phyloP scores from a whole-genome alignment of 202 grass and related monocot species.

The Musa balbisiana region DNA sequence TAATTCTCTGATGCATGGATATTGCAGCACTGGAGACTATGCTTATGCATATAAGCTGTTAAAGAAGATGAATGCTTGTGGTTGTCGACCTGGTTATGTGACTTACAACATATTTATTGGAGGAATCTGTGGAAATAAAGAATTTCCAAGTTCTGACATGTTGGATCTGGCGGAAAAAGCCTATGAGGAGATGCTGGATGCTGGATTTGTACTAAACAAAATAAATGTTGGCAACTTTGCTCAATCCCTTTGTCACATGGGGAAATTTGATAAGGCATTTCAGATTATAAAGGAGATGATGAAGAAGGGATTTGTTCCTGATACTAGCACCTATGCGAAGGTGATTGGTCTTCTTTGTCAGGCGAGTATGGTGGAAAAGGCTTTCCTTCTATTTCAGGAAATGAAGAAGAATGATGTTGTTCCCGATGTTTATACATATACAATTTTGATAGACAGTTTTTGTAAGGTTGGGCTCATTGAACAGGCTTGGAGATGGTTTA shows the following conservation, averaged over 20 bases:
- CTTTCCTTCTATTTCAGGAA: constrained; percentile 83
- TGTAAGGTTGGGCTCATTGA: constrained; percentile 83
- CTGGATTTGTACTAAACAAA: constrained; percentile 74
- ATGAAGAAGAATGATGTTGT: constrained; percentile 64
- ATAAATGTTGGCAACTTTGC: constrained; percentile 79
- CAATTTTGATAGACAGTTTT: constrained; percentile 90
- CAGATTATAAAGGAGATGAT: constrained; percentile 79
- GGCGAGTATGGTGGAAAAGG: constrained; percentile 58
- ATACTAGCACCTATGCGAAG: constrained; percentile 68
- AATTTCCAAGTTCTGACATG: constrained; percentile 36
- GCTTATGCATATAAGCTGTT: constrained; percentile 86
- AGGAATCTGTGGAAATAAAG: constrained; percentile 66
- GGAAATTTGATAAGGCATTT: constrained; percentile 91
- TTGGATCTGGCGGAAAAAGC: constrained; percentile 74
- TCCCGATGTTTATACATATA: constrained; percentile 92
- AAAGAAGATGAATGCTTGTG: constrained; percentile 59
- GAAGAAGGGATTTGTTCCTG: constrained; percentile 82
- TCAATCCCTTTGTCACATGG: constrained; percentile 58
- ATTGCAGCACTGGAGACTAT: constrained; percentile 61
- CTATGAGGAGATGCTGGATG: constrained; percentile 79
- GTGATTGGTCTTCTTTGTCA: constrained; percentile 78
- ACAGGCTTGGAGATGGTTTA: constrained; percentile 63
- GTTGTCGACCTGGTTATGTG: constrained; percentile 69
- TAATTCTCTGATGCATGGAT: constrained; percentile 81
- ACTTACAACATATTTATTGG: constrained; percentile 92